Base-by-base conservation (phyloP, 2,329 filamentous ascomycete genomes). In the Botrytis hyacinthi region DNA sequence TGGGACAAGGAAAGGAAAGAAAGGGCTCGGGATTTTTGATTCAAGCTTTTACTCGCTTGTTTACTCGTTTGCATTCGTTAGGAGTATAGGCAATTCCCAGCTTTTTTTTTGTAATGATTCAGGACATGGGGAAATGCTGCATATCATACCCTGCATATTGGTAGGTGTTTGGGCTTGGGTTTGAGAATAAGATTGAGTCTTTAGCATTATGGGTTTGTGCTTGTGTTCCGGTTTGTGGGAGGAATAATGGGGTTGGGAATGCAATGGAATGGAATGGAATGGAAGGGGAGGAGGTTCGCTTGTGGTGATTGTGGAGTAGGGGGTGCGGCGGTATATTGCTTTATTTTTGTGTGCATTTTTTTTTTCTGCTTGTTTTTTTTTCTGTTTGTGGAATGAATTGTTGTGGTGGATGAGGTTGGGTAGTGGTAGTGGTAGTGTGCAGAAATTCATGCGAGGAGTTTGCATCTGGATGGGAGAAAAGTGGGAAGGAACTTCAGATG, bases 131-230 rank as follows among this genome's bases (percentile, higher is more conserved):
- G 32, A 57, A 68, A 42, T 68, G 66, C 66, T 68, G 48, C 37
- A 68, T 57, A 68, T 68, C 66, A 68, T 68, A 68, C 66, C 66
- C 66, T 68, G 66, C 48, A 68, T 68, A 68, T 68, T 40, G 18
- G 35, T 42, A 29, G 66, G 66, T 57, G 66, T 68, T 68, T 68
- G 37, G 66, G 66, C 20, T 68, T 57, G 66, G 35, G 48, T 29
- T 68, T 51, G 1, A 44, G 44, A n/a, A 37, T 54, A 16, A 46
- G 65, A 35, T 68, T 68, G 18, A 68, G 26, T 14, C 29, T 68
- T 22, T 29, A n/a, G 14, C 57, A 42, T 68, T 37, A 68, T 54
- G 48, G 48, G 26, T n/a, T 57, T 68, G 54, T 26, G 35, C 26
- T 68, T 57, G n/a, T 48, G 65, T 22, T 67, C 12, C 37, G 63